These are phyloP conservation scores for Lichtheimia corymbifera DNA, from an alignment of 371 early-diverging fungal genomes.

Conservation along the genomic window DNA sequence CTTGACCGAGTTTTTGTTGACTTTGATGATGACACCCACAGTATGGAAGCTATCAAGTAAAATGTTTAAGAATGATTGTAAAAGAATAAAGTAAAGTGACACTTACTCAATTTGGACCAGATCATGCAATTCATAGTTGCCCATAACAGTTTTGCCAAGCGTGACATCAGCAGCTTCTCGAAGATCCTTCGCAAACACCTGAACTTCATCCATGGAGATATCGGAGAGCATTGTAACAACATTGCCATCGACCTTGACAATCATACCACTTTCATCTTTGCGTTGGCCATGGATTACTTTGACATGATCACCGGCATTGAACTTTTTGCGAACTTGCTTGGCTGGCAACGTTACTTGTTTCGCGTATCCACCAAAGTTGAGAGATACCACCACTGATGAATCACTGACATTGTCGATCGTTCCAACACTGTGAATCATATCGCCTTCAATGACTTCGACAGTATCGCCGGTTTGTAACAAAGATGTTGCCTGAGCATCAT, in stretches of 20 bases:
- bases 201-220: conserved; percentile 67
- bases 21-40: conserved; percentile 85
- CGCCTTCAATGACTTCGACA: conserved; percentile 90
- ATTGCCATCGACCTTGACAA: conserved; percentile 76
- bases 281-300: conserved; percentile 91
- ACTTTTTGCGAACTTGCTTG: conserved; percentile 82
- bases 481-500: conserved; percentile 45
- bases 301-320: conserved; percentile 91
- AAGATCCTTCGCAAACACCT: conserved; percentile 90
- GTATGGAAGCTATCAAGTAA: conserved; percentile 51
- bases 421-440: conserved; percentile 83
- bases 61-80: neutral
- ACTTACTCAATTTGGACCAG: conserved; percentile 82
- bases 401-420: conserved; percentile 71
- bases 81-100: neutral
- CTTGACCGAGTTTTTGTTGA: conserved; percentile 74
- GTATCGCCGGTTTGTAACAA: conserved; percentile 84
- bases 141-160: conserved; percentile 48
- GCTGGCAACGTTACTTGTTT: conserved; percentile 52
- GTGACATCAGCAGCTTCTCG: conserved; percentile 67
- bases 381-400: conserved; percentile 62
- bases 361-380: conserved; percentile 55
- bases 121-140: conserved; percentile 82
- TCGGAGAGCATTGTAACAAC: conserved; percentile 86
- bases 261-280: conserved; percentile 87